Base-by-base conservation (phyloP, 768 basidiomycete species). In the Calocybe gangraenosa region DNA sequence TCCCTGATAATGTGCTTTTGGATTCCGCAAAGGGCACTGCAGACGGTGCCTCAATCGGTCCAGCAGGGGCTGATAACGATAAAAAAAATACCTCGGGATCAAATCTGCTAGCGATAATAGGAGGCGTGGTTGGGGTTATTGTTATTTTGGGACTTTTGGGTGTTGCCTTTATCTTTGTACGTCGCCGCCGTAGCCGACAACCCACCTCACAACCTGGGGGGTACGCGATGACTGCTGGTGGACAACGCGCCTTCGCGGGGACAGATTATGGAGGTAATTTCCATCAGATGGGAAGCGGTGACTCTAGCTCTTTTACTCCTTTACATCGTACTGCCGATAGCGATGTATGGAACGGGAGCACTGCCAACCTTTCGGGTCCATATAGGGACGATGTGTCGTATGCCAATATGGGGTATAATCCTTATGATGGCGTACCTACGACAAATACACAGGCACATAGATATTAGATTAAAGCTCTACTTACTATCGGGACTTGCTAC, bases 281-380 rank as follows among this genome's bases (percentile, higher is more conserved):
- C 44, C 65, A n/a, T n/a, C n/a, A n/a, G n/a, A n/a, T n/a, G 80
- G 32, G 63, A 63, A 64, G 81, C 82, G n/a, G n/a, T 50, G 78
- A 84, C 65, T 79, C 82, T 54, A 82, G 81, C 50, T 76, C 83
- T 28, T 87, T 87, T 56, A 68, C 83, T 41, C 85, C 86, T n/a
- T 61, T 88, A 56, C 76, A 78, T 52, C 82, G 82, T 58, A 76
- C 74, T 44, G 81, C 78, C 56, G 53, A 68, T 44, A 79, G 74
- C 54, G 71, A 69, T 52, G 70, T 73, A 39, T 83, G 81, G 81
- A 78, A 79, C 52, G 68, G 70, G 37, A 84, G 81, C 58, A 70
- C 60, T 17, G 59, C 61, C 28, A 75, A 70, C 55, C 58, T 83
- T 52, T 60, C 65, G 30, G 55, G 65, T 18, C 28, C 15, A 13